Evolutionary conservation across 1,139 yeast species (phyloP), one percentile per base, ranked within the genome.

Genomic region (Zygoascus sp.): DNA sequence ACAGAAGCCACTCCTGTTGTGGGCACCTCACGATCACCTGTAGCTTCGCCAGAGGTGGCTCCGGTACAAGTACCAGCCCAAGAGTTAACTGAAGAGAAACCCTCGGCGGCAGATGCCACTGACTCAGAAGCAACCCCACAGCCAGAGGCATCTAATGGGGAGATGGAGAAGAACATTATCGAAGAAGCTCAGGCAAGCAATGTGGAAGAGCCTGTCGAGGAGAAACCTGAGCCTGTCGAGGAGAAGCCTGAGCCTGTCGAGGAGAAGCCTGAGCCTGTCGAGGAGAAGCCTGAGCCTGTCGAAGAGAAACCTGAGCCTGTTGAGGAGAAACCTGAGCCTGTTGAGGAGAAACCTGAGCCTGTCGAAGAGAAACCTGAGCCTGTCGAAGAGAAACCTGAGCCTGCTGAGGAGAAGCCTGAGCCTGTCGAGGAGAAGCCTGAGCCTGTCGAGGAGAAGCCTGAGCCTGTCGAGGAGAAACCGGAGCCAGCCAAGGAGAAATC

Each of bases 251-350:
- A 20, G 23, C 17, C 25, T 27, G 28, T 25, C 8, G 43, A 41
- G 32, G 58, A 45, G 9, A 58, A 36, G 32, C 44, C 43, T 20
- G 53, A 50, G 13, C 34, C 42, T 10, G 42, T 43, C 32, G 58
- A 47, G 11, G 58, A n/a, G n/a, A n/a, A 38, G 34, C 44, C 43
- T 20, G 53, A 50, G 13, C 34, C 42, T 10, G 42, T 43, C 32
- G 58, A 47, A 11, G 58, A n/a, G n/a, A n/a, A 38, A 32, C 44
- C 43, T 20, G 53, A 50, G 13, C 35, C 42, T 22, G 25, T 17
- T 11, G 40, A 11, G 13, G 44, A 42, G 27, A 43, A 30, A 11
- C 25, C 44, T 25, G 56, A 49, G 36, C 48, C 53, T 20, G 15
- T 28, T 36, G 30, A 25, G 13, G 30, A 41, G 17, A 43, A 30